Percentiles rank a stretch among this genome's conserved stretches.
Conservation (phyloP, 2,329 filamentous ascomycete species). For the Colletotrichum sp. region DNA sequence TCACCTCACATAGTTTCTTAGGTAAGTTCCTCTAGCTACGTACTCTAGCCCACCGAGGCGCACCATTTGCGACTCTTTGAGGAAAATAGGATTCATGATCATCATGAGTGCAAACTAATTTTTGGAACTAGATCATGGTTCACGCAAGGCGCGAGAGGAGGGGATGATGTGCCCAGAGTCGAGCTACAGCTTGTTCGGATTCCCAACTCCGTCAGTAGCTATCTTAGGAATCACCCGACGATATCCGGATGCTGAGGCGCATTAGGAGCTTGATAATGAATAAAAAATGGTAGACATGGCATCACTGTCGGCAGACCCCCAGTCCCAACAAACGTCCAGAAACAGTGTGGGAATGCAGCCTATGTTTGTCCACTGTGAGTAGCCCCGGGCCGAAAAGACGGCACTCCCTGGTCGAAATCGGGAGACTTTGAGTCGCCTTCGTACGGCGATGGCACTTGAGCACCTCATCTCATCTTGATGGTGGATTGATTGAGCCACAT, state of each 20-base stretch:
- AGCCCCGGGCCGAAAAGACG: neutral
- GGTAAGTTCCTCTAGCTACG: neutral
- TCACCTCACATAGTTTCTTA: constrained; percentile 7
- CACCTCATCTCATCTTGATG: neutral
- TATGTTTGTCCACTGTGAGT: neutral
- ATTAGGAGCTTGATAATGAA: neutral
- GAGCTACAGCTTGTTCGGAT: neutral
- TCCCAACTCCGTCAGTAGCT: neutral
- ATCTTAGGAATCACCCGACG: neutral
- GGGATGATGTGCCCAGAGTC: neutral
- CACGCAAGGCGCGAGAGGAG: neutral
- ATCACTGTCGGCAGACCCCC: neutral
- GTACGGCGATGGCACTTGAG: neutral
- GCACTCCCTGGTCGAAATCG: neutral
- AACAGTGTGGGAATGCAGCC: neutral
- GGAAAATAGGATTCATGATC: neutral
- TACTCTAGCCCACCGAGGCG: neutral
- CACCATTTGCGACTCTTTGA: neutral
- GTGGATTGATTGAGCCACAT: neutral
- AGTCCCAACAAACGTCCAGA: neutral
- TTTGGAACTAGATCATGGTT: neutral
- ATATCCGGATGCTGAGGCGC: neutral
- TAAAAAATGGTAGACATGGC: too few relatives aligned
- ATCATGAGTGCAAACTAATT: neutral
- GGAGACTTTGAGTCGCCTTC: neutral